Base-by-base conservation (phyloP, 176 grass and related monocot genomes). In the Poa pratensis region DNA sequence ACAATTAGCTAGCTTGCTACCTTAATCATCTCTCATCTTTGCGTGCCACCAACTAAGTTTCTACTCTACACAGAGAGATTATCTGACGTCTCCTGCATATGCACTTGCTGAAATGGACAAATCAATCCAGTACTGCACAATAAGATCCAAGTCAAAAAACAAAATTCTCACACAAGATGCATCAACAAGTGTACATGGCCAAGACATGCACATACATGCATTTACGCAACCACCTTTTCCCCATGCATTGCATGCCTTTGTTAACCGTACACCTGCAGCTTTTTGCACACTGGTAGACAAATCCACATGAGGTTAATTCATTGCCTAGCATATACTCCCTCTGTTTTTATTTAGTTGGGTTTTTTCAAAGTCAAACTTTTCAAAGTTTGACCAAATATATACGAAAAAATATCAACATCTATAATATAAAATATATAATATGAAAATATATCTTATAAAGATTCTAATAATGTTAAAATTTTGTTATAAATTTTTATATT, bases 221-320 rank as follows among this genome's bases (percentile, higher is more conserved):
- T 68, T 32, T 68, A 37, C 64, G 64, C 64, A 35, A 68, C 64
- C 30, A 65, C 62, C 27, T 65, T 65, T 64, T 65, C 13, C 27
- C 62, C 62, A 65, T 65, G 27, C 51, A 54, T 7, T 57, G 19
- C 4, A 65, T 65, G 15, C 62, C 62, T 65, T 17, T 32, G 27
- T 32, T 65, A 32, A 65, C 62, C 16, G 62, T 32, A 26, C 58
- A 65, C 27, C 62, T 30, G 62, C 62, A 30, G 26, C 61, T 64
- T 64, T 64, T 64, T 64, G 26, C 61, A 28, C 58, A 61, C 58
- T 13, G 58, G 4, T 61, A 10, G 58, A 26, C 58, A 61, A 61
- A 60, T 60, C 22, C 22, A 13, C 20, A 23, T 7, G 42, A 43
- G 42, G 42, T 43, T 9, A 43, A 43, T 43, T 9, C 42, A 42